These are phyloP conservation scores for Corchorus capsularis DNA, from an alignment of 345 rosid species.

Conservation along the genomic window DNA sequence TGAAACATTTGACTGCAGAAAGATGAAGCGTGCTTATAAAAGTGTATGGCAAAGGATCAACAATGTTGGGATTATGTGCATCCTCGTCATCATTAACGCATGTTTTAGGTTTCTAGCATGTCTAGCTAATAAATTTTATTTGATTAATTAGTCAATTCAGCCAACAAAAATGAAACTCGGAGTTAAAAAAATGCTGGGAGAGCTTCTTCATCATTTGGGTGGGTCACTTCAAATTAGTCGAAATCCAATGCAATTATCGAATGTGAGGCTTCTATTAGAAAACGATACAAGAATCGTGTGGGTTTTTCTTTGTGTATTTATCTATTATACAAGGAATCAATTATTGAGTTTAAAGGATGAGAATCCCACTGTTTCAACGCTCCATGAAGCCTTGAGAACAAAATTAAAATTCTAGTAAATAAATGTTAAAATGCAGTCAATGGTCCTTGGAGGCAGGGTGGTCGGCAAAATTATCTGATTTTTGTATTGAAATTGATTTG, in stretches of 20 bases:
- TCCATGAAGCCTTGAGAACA: not conserved
- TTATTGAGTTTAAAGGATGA: not conserved
- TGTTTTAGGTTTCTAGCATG: not conserved
- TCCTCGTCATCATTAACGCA: conserved; percentile 4
- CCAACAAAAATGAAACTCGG: not conserved
- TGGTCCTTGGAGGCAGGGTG: not conserved
- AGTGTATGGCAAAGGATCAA: not conserved
- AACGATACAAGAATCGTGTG: not conserved
- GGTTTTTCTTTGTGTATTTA: not conserved
- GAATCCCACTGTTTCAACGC: not conserved
- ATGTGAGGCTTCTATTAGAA: too few species aligned
- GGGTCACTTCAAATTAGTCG: too few species aligned
- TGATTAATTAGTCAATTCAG: not conserved
- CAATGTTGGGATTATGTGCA: not conserved
- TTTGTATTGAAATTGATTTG: too few species aligned
- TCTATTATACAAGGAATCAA: not conserved
- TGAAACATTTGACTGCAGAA: not conserved
- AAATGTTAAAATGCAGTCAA: not conserved
- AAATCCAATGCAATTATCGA: too few species aligned
- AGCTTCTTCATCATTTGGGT: too few species aligned
- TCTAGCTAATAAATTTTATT: not conserved
- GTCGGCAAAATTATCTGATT: too few species aligned
- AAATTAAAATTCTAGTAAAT: not conserved
- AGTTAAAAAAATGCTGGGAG: not conserved
- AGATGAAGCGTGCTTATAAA: conserved; percentile 4